Evolutionary conservation across 768 basidiomycete genomes (phyloP).

Genomic region (Lyophyllum decastes): DNA sequence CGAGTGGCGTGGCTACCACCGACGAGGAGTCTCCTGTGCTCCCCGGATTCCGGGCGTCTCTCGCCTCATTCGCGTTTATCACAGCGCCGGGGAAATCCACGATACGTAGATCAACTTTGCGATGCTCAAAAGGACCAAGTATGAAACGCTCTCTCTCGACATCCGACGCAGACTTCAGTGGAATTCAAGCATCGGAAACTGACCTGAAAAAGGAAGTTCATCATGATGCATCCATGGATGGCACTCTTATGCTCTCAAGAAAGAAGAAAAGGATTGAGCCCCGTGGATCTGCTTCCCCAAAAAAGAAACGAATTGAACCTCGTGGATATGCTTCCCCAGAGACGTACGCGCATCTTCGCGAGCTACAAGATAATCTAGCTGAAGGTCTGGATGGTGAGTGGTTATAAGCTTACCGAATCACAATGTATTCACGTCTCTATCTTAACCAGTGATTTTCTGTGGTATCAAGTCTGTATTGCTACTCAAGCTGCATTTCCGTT

Average conservation of each 20-base stretch:
- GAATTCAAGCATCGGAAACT: neutral
- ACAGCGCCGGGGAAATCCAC: neutral
- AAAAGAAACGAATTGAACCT: constrained; percentile 23
- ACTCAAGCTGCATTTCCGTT: neutral
- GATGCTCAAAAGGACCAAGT: neutral
- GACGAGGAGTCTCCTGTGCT: neutral
- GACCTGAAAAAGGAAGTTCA: neutral
- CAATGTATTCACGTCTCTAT: neutral
- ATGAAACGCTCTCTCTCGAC: neutral
- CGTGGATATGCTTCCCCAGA: constrained; percentile 53
- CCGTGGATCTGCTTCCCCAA: constrained; percentile 49
- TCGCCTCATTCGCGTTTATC: constrained; percentile 6
- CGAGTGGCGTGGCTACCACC: neutral
- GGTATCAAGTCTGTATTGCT: constrained; percentile 70
- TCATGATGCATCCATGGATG: neutral
- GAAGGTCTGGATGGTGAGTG: constrained; percentile 57
- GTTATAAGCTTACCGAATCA: neutral
- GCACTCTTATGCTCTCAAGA: constrained; percentile 17
- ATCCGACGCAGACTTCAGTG: neutral
- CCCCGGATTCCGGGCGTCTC: constrained; percentile 1
- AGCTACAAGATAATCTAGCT: constrained; percentile 53
- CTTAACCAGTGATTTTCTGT: constrained; percentile 68
- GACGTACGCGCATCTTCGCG: constrained; percentile 49
- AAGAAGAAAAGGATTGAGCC: constrained; percentile 27
- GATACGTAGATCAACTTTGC: neutral